Percentiles rank a stretch among this genome's conserved stretches.
Conservation (phyloP, 352 stramenopile species). For the Pythium oligandrum region DNA sequence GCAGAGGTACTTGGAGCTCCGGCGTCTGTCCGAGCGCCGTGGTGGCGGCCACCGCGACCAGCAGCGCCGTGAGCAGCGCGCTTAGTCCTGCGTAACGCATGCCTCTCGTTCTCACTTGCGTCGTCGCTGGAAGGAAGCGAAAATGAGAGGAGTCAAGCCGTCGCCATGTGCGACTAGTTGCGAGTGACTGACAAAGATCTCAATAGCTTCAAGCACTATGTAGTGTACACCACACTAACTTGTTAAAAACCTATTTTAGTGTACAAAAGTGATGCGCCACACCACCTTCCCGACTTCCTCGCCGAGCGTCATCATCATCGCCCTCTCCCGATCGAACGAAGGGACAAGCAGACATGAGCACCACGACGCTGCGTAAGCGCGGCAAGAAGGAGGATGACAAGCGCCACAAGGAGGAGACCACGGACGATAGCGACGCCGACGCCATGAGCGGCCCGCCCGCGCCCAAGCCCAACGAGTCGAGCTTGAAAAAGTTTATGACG, state of each 20-base stretch:
- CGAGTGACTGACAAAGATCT: slow-evolving; percentile 12
- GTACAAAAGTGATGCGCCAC: too few relatives aligned
- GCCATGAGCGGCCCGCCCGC: slow-evolving; percentile 8
- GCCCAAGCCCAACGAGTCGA: slow-evolving; percentile 20
- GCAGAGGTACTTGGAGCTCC: slow-evolving; percentile 23
- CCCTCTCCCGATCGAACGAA: slow-evolving; percentile 1
- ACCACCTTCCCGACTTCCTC: background rate
- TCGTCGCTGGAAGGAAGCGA: background rate
- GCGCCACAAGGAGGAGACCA: slow-evolving; percentile 9
- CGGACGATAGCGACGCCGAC: slow-evolving; percentile 26
- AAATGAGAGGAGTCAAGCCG: slow-evolving; percentile 1
- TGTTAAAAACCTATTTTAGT: too few relatives aligned
- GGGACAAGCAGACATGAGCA: slow-evolving; percentile 1
- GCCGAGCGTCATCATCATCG: slow-evolving; percentile 1
- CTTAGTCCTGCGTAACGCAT: background rate
- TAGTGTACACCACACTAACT: slow-evolving; percentile 18
- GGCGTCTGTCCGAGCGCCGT: slow-evolving; percentile 5
- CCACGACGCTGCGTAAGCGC: slow-evolving; percentile 31
- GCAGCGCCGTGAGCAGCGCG: slow-evolving; percentile 9
- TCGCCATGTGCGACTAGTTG: too few relatives aligned
- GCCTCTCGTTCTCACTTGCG: slow-evolving; percentile 3
- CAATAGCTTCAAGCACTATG: slow-evolving; percentile 9
- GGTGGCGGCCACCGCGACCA: slow-evolving; percentile 12
- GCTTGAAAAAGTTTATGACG: slow-evolving; percentile 63
- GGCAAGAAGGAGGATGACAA: slow-evolving; percentile 1